phyloP scores from a whole-genome alignment of 2,329 filamentous ascomycete genomes.

The Alternaria ventricosa region DNA sequence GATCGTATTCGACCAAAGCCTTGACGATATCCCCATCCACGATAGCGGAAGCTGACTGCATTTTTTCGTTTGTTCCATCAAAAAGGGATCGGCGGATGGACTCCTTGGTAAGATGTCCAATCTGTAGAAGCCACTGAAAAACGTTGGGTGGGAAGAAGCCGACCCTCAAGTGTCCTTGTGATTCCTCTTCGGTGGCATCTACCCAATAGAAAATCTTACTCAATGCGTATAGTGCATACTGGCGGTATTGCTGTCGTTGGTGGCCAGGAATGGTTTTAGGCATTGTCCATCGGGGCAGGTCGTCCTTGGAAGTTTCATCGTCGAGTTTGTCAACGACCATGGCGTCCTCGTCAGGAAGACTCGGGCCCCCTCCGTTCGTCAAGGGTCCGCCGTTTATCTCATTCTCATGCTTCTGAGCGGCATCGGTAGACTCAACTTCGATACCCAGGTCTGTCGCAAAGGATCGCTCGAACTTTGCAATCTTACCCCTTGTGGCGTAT shows the following conservation, averaged over 20 bases:
- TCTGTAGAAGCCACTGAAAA: constrained; percentile 67
- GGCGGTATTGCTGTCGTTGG: constrained; percentile 66
- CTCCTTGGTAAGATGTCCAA: constrained; percentile 56
- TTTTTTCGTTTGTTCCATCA: constrained; percentile 46
- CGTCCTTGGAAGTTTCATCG: constrained; percentile 22
- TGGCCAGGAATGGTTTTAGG: constrained; percentile 39
- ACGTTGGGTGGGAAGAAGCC: constrained; percentile 58
- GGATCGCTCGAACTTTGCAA: constrained; percentile 51
- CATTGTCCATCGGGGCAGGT: constrained; percentile 57
- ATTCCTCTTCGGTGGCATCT: constrained; percentile 15
- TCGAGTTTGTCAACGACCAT: constrained; percentile 25
- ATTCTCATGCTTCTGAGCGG: constrained; percentile 24
- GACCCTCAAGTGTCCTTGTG: constrained; percentile 43
- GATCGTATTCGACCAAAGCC: constrained; percentile 69
- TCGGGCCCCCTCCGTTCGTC: constrained; percentile 31
- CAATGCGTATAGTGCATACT: constrained; percentile 66
- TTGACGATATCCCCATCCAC: constrained; percentile 67
- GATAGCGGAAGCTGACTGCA: constrained; percentile 55
- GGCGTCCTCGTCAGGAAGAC: constrained; percentile 23
- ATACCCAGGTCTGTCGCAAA: constrained; percentile 49
- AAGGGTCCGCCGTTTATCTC: constrained; percentile 26
- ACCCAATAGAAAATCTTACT: constrained; percentile 55
- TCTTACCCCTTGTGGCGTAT: constrained; percentile 44
- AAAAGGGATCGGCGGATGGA: constrained; percentile 53
- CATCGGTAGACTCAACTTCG: constrained; percentile 31